These are phyloP conservation scores for Brassica rapa DNA, from an alignment of 345 rosid genomes.

Conservation along the genomic window DNA sequence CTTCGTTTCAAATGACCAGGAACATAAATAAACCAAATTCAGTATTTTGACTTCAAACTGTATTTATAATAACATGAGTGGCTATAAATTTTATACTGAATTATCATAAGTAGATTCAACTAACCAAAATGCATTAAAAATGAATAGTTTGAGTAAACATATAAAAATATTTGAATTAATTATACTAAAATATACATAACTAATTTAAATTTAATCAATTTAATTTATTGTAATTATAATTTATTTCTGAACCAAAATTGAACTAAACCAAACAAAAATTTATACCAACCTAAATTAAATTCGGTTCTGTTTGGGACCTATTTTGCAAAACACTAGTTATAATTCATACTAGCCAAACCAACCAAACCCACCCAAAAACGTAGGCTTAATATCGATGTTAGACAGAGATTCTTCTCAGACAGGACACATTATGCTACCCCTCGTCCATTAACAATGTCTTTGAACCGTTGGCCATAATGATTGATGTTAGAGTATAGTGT, in stretches of 20 bases:
- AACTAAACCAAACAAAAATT: background rate
- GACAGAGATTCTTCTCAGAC: conserved; percentile 3
- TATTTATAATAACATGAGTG: background rate
- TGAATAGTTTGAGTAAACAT: background rate
- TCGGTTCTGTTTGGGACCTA: background rate
- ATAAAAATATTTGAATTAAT: too few species aligned
- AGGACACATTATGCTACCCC: conserved; percentile 20
- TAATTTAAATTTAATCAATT: background rate
- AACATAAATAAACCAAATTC: background rate
- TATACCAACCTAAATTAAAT: background rate
- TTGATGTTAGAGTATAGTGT: conserved; percentile 3
- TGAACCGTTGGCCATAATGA: conserved; percentile 11
- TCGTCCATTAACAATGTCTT: conserved; percentile 25
- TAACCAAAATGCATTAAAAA: background rate
- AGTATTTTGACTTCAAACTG: background rate
- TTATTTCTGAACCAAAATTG: background rate
- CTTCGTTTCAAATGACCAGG: background rate
- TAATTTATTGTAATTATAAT: background rate
- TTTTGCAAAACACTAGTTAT: background rate
- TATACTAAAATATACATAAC: background rate
- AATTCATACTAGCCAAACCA: background rate
- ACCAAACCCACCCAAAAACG: background rate
- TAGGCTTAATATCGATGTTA: background rate
- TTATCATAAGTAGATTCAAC: background rate
- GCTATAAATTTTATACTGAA: background rate